Base-by-base conservation (phyloP, 2,329 filamentous ascomycete species). In the Didymella pomorum region DNA sequence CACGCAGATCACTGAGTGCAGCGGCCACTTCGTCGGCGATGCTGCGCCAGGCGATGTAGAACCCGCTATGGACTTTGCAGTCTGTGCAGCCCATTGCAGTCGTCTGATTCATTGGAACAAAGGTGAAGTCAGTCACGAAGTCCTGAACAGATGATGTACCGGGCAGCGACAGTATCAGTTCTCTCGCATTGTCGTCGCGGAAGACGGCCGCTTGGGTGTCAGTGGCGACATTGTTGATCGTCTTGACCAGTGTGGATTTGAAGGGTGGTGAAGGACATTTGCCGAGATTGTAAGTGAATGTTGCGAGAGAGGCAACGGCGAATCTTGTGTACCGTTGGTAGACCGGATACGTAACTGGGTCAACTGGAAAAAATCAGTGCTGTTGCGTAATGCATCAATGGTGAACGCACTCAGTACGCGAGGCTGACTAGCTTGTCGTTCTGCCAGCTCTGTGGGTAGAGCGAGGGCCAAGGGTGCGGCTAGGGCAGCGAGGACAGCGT, bases 31-130 rank as follows among this genome's bases (percentile, higher is more conserved):
- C 61, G 4, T 54, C 48, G 4, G 76, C 65, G 33, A 88, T 79
- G 58, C 86, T 84, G 11, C 71, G 59, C 84, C 86, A 90, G 26
- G 83, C 81, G 11, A 71, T 71, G 60, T 77, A 74, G 76, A 90
- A 89, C 57, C 87, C 87, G 3, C 71, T 61, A 74, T 89, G 86
- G 9, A 84, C 77, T 31, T 77, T 66, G 72, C 86, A 89, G 67
- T 71, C 78, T 3, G 57, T 47, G 57, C 75, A 78, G 43, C 59
- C 59, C 9, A 48, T 44, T 20, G 59, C 61, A 0, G 56, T 55
- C 20, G 44, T 52, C 1, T 63, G 58, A 11, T 58, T 50, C 23
- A 59, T 39, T 9, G 62, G 51, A 26, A 56, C 20, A 25, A 61
- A 65, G 14, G 45, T 44, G 28, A 64, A 59, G 54, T 66, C 61